Evolutionary conservation across 257 asterid genomes (phyloP).

Genomic region (Nicotiana sylvestris): DNA sequence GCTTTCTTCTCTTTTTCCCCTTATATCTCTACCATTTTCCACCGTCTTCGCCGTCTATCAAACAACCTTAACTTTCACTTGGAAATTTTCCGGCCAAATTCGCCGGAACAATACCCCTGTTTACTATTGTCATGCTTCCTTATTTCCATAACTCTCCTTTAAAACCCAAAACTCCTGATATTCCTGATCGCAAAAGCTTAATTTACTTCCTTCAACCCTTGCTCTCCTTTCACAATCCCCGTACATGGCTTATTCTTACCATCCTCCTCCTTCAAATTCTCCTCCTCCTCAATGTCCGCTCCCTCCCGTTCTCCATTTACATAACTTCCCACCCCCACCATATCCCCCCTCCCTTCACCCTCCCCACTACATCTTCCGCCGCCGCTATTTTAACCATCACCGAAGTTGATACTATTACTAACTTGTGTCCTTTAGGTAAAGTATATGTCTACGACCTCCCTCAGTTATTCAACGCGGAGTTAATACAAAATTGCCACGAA

Average conservation of each 20-base stretch:
- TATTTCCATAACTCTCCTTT: slow-evolving; percentile 8
- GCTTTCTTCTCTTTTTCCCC: not conserved
- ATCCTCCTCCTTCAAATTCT: slow-evolving; percentile 28
- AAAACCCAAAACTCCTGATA: slow-evolving; percentile 7
- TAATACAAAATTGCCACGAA: slow-evolving; percentile 39
- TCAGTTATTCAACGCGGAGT: slow-evolving; percentile 35
- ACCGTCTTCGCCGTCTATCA: not conserved
- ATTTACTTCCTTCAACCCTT: slow-evolving; percentile 1
- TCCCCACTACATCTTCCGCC: not conserved
- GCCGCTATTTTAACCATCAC: not conserved
- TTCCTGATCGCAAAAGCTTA: slow-evolving; percentile 6
- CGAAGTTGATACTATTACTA: not conserved
- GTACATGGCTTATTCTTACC: slow-evolving; percentile 24
- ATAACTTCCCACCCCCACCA: not conserved
- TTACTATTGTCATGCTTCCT: slow-evolving; percentile 17
- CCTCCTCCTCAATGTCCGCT: slow-evolving; percentile 23
- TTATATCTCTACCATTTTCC: not conserved
- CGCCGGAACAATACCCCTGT: not conserved
- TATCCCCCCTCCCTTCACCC: not conserved
- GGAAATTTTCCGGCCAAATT: not conserved
- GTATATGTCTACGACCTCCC: slow-evolving; percentile 65
- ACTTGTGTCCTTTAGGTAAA: slow-evolving; percentile 10
- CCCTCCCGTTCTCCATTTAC: slow-evolving; percentile 1
- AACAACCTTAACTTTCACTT: not conserved
- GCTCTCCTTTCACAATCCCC: slow-evolving; percentile 10